Base-by-base conservation (phyloP, 805 yeast species). In the Pichia thaimueangensis region DNA sequence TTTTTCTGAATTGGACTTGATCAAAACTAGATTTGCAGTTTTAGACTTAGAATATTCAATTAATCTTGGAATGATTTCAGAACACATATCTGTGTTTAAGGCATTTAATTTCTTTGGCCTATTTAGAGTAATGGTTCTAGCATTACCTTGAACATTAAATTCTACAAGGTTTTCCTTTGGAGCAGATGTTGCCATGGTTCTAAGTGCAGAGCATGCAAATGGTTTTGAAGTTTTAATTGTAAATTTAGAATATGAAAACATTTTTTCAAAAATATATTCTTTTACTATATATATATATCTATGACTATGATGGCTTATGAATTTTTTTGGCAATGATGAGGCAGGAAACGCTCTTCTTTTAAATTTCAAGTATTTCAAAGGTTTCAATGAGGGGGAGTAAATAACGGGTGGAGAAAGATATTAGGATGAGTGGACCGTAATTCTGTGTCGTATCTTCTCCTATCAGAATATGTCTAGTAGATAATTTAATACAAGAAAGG, bases 51-150 rank as follows among this genome's bases (percentile, higher is more conserved):
- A 69, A 64, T 81, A 88, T 60, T 89, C 96, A 35, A 72, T 59
- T 47, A 88, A 65, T 30, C 95, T 75, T 19, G 93, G 87, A 29
- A 74, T 67, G 47, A 91, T 80, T 52, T 77, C 71, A 27, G 70
- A 59, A 46, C 86, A 78, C 95, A 91, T 89, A 43, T 77, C 74
- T 21, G 75, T 68, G 60, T 78, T 83, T 52, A 91, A 69, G 5
- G 97, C 91, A 66, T 91, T 93, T 57, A 93, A 74, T 60, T 91
- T 91, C 42, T 70, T 59, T 19, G 89, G 81, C 47, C 97, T 76
- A 68, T 91, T 86, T 50, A 91, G 70, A 8, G 83, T 73, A 52
- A 89, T 69, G 29, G 85, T 66, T 48, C 96, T 76, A 11, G 93
- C 79, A 37, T 79, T 74, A 53, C 79, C 77, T 47, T 71, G 65